Evolutionary conservation across 768 basidiomycete genomes (phyloP).

Genomic region (Hygrocybe coccinea): DNA sequence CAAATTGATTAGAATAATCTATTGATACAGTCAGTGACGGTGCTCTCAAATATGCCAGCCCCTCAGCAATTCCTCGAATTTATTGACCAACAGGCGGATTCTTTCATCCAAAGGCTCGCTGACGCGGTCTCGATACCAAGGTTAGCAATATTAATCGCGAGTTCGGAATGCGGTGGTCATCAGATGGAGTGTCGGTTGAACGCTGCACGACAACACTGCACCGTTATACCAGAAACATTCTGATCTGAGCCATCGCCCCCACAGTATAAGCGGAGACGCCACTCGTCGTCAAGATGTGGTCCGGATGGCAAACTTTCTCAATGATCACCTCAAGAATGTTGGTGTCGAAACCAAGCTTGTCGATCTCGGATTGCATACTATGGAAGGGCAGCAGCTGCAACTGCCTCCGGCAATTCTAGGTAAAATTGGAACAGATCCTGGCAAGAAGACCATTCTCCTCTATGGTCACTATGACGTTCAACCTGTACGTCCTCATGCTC

Average conservation of each 20-base stretch:
- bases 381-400: slow-evolving; percentile 60
- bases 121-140: slow-evolving; percentile 84
- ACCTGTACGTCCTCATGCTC: slow-evolving; percentile 61
- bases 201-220: neutral
- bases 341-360: slow-evolving; percentile 73
- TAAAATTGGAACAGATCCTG: slow-evolving; percentile 71
- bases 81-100: slow-evolving; percentile 64
- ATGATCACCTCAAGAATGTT: slow-evolving; percentile 64
- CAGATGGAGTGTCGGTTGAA: no score
- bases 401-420: slow-evolving; percentile 86
- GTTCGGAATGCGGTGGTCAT: neutral
- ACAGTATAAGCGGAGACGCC: slow-evolving; percentile 68
- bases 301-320: slow-evolving; percentile 82
- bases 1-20: no score
- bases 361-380: slow-evolving; percentile 69
- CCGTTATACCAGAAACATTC: neutral
- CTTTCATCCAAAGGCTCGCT: slow-evolving; percentile 73
- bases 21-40: no score
- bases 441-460: slow-evolving; percentile 88
- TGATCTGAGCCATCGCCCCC: neutral
- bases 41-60: slow-evolving; percentile 48
- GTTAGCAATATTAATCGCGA: slow-evolving; percentile 28
- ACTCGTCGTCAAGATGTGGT: slow-evolving; percentile 70
- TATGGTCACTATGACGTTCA: slow-evolving; percentile 98
- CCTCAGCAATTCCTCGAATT: slow-evolving; percentile 44